A percentile compares a stretch with the other conserved stretches of the same genome.
Conservation (phyloP, 1,284 basidiomycete genomes). For the Meira miltonrushii region DNA sequence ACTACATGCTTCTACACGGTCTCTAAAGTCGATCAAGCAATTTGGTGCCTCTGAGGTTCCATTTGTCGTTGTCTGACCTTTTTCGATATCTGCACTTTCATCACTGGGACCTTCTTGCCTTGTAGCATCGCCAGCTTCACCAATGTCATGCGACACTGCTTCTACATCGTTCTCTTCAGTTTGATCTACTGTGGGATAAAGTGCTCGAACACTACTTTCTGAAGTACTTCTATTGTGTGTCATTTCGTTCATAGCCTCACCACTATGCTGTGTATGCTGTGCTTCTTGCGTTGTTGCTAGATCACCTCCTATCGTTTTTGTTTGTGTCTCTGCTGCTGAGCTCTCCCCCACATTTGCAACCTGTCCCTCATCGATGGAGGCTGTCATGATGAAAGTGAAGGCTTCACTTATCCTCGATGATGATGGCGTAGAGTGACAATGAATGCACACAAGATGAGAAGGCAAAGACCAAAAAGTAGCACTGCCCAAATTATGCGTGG, state of each 20-base stretch:
- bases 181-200: no score
- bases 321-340: background rate
- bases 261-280: constrained; percentile 1
- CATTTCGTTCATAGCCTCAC: background rate
- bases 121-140: background rate
- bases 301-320: background rate
- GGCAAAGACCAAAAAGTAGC: no score
- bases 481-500: no score
- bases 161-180: no score
- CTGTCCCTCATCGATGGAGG: no score
- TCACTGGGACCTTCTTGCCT: background rate
- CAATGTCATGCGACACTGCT: background rate
- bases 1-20: constrained; percentile 4
- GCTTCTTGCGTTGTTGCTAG: background rate
- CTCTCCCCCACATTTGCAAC: no score
- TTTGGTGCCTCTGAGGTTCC: background rate
- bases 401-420: no score
- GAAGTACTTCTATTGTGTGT: background rate
- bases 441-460: no score
- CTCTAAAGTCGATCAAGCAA: background rate
- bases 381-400: no score
- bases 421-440: no score
- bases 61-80: background rate
- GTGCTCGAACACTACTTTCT: no score
- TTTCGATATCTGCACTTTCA: background rate